A percentile compares a stretch with the other conserved stretches of the same genome.
phyloP scores from a whole-genome alignment of 371 early-diverging fungal genomes.

The Entomophthora muscae region DNA sequence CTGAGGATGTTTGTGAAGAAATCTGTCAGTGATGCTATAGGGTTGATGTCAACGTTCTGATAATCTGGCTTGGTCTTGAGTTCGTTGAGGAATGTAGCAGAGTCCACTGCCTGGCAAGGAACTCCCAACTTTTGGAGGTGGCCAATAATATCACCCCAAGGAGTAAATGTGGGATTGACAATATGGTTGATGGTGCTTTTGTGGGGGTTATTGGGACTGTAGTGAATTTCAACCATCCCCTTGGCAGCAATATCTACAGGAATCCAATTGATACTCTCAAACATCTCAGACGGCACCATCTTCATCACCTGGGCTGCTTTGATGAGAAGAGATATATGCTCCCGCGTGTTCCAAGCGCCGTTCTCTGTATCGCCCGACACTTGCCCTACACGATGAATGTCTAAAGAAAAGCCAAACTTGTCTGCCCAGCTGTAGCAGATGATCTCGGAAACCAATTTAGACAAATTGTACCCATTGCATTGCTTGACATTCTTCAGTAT shows the following conservation, averaged over 20 bases:
- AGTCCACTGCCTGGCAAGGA: background rate
- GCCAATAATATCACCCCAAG: background rate
- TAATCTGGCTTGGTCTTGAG: background rate
- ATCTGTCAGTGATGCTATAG: constrained; percentile 1
- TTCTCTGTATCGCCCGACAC: constrained; percentile 18
- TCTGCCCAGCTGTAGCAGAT: constrained; percentile 9
- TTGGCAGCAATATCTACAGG: constrained; percentile 9
- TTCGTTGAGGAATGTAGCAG: background rate
- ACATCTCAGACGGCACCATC: background rate
- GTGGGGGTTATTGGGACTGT: too few species aligned
- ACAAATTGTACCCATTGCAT: constrained; percentile 21
- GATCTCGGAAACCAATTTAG: constrained; percentile 21
- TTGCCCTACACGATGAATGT: constrained; percentile 23
- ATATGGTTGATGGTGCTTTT: background rate
- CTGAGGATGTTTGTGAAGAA: background rate
- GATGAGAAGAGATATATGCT: constrained; percentile 18
- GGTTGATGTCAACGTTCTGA: background rate
- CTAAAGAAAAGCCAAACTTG: constrained; percentile 16
- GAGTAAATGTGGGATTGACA: background rate
- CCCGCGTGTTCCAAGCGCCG: constrained; percentile 23
- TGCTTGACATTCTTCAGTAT: constrained; percentile 1
- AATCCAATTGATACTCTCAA: background rate
- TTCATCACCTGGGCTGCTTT: background rate
- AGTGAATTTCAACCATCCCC: background rate
- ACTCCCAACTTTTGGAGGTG: background rate